Evolutionary conservation across 768 basidiomycete species (phyloP).

Genomic region (Glaciozyma antarctica): DNA sequence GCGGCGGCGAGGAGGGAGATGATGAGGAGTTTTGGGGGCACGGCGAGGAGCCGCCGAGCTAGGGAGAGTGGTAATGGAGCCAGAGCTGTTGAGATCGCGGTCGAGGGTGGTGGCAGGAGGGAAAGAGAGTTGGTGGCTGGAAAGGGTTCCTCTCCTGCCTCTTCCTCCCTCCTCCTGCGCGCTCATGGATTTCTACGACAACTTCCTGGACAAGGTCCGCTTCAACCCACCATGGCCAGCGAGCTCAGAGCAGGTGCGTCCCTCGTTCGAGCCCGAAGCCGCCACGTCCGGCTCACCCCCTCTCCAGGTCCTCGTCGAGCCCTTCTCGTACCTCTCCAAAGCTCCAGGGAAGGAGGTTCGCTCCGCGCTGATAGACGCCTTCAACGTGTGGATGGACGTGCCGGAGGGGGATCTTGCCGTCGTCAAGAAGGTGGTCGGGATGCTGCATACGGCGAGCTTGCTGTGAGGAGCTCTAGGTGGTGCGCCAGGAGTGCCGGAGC

Average conservation of each 20-base stretch:
- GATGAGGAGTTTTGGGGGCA: conserved; percentile 1
- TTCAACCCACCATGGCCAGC: conserved; percentile 17
- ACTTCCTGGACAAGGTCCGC: conserved; percentile 26
- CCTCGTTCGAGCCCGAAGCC: neutral
- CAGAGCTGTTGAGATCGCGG: too few relatives aligned
- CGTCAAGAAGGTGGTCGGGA: conserved; percentile 74
- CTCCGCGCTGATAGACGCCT: conserved; percentile 74
- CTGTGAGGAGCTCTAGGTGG: conserved; percentile 47
- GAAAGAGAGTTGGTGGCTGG: too few relatives aligned
- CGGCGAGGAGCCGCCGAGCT: neutral
- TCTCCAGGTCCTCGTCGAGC: conserved; percentile 61
- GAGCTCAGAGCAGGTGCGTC: conserved; percentile 27
- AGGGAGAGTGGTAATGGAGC: neutral
- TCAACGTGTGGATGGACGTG: conserved; percentile 84
- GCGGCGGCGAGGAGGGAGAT: conserved; percentile 3
- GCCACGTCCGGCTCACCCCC: neutral
- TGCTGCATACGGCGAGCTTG: conserved; percentile 89
- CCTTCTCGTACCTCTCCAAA: conserved; percentile 70
- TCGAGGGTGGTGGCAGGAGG: too few relatives aligned
- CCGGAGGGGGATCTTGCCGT: conserved; percentile 58
- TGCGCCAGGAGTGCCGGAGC: neutral
- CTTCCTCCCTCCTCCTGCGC: too few relatives aligned
- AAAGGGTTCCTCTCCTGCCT: too few relatives aligned
- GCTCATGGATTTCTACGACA: conserved; percentile 7
- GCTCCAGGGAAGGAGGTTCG: conserved; percentile 91